Evolutionary conservation across 257 asterid species (phyloP), one percentile per base, ranked within the genome.

Genomic region (Thymus quinquecostatus): DNA sequence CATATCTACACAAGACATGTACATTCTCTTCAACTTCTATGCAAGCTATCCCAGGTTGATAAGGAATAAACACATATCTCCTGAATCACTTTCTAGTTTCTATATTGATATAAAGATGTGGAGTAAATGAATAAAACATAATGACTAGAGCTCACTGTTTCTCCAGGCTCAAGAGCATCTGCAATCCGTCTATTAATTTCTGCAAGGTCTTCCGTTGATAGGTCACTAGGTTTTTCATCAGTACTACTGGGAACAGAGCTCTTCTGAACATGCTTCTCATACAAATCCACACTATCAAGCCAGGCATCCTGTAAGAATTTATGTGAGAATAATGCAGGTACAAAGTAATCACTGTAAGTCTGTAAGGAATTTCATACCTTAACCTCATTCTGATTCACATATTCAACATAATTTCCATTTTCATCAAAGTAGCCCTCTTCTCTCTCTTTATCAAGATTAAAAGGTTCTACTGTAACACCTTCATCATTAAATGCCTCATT

Each of bases 371-470:
- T 57, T 47, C 44, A 60, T 77, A 91, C 99, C 99, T 95, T 89
- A 74, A 88, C 82, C 79, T 87, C 88, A 69, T 88, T 81, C 67
- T 75, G 81, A 49, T 85, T 78, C 72, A 88, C 47, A 58, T 86
- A 95, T 68, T 92, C 98, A 45, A 95, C 92, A 68, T 90, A 95
- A 81, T 95, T 95, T 59, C 96, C 98, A 50, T 81, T 74, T 64
- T 82, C 94, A 88, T 95, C 99, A 76, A 95, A 95, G 81, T 88
- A 95, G 44, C 99, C 99, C 58, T 86, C 98, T 84, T 95, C 97
- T 80, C 97, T 87, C 88, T 95, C 99, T 82, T 82, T 80, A 11
- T 82, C 80, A 76, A 95, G 88, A 79, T 95, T 92, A 69, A 95
- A 95, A 68, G 97, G 99, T 64, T 92, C 97, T 59, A 95, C 50